Conservation (phyloP, 176 grass and related monocot species). For the Pontederia paniculata region DNA sequence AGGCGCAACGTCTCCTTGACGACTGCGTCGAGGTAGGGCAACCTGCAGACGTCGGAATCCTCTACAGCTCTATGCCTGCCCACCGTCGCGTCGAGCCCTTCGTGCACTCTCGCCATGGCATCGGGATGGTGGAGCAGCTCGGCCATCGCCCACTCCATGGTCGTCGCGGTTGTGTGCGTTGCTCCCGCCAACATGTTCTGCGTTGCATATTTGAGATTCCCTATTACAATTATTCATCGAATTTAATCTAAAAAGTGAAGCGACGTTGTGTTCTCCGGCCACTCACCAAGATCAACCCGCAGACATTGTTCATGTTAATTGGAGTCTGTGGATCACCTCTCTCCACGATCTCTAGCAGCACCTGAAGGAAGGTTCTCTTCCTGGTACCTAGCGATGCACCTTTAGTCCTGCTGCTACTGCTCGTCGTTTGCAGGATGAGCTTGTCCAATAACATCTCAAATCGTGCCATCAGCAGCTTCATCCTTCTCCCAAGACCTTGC, state of each 20-base stretch:
- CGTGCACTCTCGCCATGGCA: slow-evolving; percentile 20
- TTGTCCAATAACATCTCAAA: slow-evolving; percentile 40
- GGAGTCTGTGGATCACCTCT: slow-evolving; percentile 38
- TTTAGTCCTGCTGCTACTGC: too few relatives aligned
- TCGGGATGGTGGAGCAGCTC: slow-evolving; percentile 33
- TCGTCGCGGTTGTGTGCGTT: slow-evolving; percentile 51
- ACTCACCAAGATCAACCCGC: slow-evolving; percentile 51
- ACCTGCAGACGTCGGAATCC: slow-evolving; percentile 34
- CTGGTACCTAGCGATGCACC: too few relatives aligned
- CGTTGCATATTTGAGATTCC: neutral
- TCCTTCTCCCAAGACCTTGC: slow-evolving; percentile 36
- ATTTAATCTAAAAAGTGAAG: neutral
- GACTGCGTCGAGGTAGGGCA: slow-evolving; percentile 41
- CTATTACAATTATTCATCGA: neutral
- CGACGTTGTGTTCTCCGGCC: slow-evolving; percentile 17
- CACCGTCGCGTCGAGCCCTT: slow-evolving; percentile 46
- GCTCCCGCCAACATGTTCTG: slow-evolving; percentile 53
- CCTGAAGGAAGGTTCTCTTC: slow-evolving; percentile 28
- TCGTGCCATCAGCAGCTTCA: slow-evolving; percentile 19
- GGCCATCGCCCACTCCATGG: slow-evolving; percentile 58
- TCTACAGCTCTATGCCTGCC: slow-evolving; percentile 41
- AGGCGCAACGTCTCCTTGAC: slow-evolving; percentile 56
- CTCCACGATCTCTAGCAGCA: slow-evolving; percentile 52
- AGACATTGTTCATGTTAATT: slow-evolving; percentile 60
- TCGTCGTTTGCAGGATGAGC: slow-evolving; percentile 31